These are phyloP conservation scores for Ilyonectria mors-panacis DNA, from an alignment of 2,329 filamentous ascomycete species.

Conservation along the genomic window DNA sequence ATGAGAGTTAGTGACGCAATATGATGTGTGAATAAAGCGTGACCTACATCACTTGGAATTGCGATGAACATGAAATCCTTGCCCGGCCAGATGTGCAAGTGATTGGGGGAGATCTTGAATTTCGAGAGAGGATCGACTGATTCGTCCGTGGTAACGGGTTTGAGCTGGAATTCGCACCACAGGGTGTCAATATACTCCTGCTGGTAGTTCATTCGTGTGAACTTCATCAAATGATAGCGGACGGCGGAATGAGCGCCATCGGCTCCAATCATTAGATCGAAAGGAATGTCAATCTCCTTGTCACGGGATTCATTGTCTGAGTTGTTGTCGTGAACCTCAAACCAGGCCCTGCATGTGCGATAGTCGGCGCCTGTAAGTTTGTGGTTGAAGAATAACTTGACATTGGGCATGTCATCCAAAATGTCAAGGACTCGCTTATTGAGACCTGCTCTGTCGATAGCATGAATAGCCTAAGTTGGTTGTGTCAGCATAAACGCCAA, in stretches of 20 bases:
- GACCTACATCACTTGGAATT: constrained; percentile 78
- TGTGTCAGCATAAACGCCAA: constrained; percentile 25
- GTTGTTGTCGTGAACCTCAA: constrained; percentile 71
- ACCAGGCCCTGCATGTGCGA: constrained; percentile 84
- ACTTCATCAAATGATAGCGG: constrained; percentile 97
- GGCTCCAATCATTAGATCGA: constrained; percentile 94
- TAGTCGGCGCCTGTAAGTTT: constrained; percentile 95
- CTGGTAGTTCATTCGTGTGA: constrained; percentile 87
- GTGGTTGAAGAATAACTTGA: constrained; percentile 92
- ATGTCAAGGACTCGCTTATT: constrained; percentile 89
- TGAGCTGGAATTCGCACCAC: constrained; percentile 96
- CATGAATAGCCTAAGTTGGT: constrained; percentile 79
- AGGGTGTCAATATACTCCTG: constrained; percentile 97
- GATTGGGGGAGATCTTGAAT: constrained; percentile 90
- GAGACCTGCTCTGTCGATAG: constrained; percentile 86
- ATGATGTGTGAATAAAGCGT: background rate
- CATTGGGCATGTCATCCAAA: constrained; percentile 87
- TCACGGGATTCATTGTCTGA: constrained; percentile 60
- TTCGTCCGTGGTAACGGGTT: constrained; percentile 59
- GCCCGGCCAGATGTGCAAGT: constrained; percentile 97
- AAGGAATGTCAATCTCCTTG: constrained; percentile 84
- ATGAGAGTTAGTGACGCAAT: constrained; percentile 36
- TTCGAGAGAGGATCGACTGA: constrained; percentile 54
- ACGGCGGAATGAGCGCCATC: constrained; percentile 95
- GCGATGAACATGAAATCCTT: constrained; percentile 98